phyloP scores from a whole-genome alignment of 2,329 filamentous ascomycete genomes.

The Biscogniauxia mediterranea region DNA sequence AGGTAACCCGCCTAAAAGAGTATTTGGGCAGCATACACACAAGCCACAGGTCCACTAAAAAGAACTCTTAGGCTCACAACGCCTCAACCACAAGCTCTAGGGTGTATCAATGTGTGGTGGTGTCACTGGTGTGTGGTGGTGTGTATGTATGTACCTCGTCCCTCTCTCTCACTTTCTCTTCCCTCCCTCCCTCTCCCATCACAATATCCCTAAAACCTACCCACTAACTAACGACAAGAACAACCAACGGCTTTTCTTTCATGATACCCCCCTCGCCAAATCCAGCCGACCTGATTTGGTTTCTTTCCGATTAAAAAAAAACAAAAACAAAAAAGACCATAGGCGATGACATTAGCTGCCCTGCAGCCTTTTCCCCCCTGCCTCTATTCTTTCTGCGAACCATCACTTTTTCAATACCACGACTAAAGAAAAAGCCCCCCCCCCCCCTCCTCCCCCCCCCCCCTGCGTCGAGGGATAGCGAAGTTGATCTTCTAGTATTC shows the following conservation, averaged over 20 bases:
- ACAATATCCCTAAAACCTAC: conserved; percentile 12
- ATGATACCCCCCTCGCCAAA: conserved; percentile 22
- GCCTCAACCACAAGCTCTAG: conserved; percentile 5
- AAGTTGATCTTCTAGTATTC: conserved; percentile 11
- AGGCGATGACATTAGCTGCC: background rate
- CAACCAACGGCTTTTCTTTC: conserved; percentile 8
- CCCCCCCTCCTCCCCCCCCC: too few species aligned
- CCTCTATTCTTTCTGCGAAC: too few species aligned
- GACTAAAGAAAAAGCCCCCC: background rate
- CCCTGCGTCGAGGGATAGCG: background rate
- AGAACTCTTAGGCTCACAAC: conserved; percentile 1
- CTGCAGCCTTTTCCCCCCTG: background rate
- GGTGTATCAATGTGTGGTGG: too few species aligned
- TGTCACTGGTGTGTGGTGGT: too few species aligned
- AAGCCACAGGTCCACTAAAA: conserved; percentile 3
- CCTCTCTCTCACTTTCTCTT: conserved; percentile 6
- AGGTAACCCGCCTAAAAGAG: too few species aligned
- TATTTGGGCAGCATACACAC: background rate
- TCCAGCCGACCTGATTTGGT: conserved; percentile 19
- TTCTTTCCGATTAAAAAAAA: background rate
- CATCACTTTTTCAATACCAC: too few species aligned
- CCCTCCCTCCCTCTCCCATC: conserved; percentile 13
- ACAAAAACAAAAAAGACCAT: background rate
- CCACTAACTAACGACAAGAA: conserved; percentile 1
- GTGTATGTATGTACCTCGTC: background rate